phyloP scores from a whole-genome alignment of 2,329 filamentous ascomycete species.

The Ceratocystis destructans region DNA sequence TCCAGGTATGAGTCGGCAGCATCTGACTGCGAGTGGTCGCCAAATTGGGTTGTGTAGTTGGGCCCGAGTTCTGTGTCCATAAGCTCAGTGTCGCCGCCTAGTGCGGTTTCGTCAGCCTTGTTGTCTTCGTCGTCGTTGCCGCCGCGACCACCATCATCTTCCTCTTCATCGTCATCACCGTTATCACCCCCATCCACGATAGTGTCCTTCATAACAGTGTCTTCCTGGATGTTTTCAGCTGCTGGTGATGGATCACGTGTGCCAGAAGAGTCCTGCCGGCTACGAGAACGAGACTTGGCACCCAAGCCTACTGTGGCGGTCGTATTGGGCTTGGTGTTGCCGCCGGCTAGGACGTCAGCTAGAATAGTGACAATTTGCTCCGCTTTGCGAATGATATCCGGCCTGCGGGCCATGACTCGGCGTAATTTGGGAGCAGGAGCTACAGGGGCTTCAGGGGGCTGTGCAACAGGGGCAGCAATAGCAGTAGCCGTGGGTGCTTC shows the following conservation, averaged over 20 bases:
- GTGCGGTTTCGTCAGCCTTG: conserved; percentile 21
- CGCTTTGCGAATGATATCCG: conserved; percentile 47
- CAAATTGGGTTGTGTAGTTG: conserved; percentile 24
- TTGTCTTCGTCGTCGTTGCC: conserved; percentile 26
- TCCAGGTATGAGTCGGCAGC: conserved; percentile 46
- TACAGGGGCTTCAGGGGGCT: background rate
- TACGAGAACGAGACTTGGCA: conserved; percentile 5
- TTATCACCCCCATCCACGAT: conserved; percentile 23
- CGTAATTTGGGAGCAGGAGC: conserved; percentile 25
- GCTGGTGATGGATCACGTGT: conserved; percentile 19
- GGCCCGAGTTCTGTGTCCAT: conserved; percentile 25
- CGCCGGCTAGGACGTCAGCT: background rate
- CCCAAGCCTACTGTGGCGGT: background rate
- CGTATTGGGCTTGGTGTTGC: background rate
- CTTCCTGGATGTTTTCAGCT: conserved; percentile 29
- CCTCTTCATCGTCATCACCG: conserved; percentile 22
- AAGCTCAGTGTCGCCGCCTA: conserved; percentile 17
- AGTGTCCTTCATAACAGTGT: conserved; percentile 34
- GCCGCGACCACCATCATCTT: conserved; percentile 17
- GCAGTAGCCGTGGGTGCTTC: conserved; percentile 9
- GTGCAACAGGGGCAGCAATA: background rate
- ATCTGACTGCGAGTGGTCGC: conserved; percentile 21
- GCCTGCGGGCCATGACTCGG: conserved; percentile 36
- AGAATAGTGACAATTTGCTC: conserved; percentile 38
- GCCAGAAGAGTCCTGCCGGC: background rate